These are phyloP conservation scores for Phytophthora niederhauseri DNA, from an alignment of 352 stramenopile genomes.

Conservation along the genomic window DNA sequence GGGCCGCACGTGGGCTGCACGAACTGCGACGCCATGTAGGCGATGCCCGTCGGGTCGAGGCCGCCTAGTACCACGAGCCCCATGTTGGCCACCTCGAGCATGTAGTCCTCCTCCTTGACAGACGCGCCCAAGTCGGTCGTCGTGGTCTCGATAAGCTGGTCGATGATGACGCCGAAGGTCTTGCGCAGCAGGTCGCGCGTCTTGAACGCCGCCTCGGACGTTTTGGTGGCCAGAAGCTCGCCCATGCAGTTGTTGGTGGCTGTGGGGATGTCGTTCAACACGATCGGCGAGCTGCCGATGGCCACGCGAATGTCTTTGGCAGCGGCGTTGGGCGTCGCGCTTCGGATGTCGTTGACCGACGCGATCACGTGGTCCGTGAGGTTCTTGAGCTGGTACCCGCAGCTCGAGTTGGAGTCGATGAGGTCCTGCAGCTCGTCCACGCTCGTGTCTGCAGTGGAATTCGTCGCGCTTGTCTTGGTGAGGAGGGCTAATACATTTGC, in stretches of 20 bases:
- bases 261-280: slow-evolving; percentile 17
- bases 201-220: slow-evolving; percentile 8
- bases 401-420: slow-evolving; percentile 23
- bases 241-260: slow-evolving; percentile 26
- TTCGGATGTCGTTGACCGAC: slow-evolving; percentile 24
- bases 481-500: slow-evolving; percentile 12
- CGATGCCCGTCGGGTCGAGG: slow-evolving; percentile 40
- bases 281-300: slow-evolving; percentile 11
- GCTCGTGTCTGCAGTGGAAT: slow-evolving; percentile 6
- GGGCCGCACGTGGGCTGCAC: slow-evolving; percentile 29
- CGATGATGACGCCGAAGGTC: slow-evolving; percentile 22
- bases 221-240: slow-evolving; percentile 18
- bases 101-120: slow-evolving; percentile 25
- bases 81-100: slow-evolving; percentile 36
- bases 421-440: slow-evolving; percentile 22
- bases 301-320: slow-evolving; percentile 20
- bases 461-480: slow-evolving; percentile 4
- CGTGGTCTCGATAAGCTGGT: slow-evolving; percentile 19
- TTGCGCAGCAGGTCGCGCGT: slow-evolving; percentile 20
- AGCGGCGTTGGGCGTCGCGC: slow-evolving; percentile 11
- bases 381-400: slow-evolving; percentile 27
- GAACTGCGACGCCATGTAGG: slow-evolving; percentile 34
- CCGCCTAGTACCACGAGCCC: slow-evolving; percentile 30
- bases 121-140: slow-evolving; percentile 9
- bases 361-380: slow-evolving; percentile 31